A percentile compares a stretch with the other conserved stretches of the same genome.
Evolutionary conservation across 257 asterid genomes (phyloP).

Genomic region (Primulina tabacum): DNA sequence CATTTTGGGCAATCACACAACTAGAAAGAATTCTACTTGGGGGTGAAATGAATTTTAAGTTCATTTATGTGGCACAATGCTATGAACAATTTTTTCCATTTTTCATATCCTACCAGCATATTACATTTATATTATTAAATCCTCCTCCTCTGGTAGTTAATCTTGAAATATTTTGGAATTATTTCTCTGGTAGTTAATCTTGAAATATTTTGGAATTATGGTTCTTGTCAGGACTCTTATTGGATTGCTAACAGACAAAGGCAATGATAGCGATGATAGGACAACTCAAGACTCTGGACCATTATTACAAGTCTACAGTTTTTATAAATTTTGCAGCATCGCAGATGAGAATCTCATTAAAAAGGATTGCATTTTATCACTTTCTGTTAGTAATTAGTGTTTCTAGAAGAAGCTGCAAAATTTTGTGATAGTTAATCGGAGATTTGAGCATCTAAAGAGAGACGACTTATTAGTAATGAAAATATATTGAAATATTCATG

Average conservation of each 20-base stretch:
- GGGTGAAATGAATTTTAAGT: neutral
- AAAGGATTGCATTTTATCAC: neutral
- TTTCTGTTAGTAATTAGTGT: neutral
- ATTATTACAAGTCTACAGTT: neutral
- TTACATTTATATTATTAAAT: neutral
- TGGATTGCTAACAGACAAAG: neutral
- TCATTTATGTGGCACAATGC: too few species aligned
- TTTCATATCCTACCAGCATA: neutral
- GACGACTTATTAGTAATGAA: neutral
- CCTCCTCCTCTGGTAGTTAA: neutral
- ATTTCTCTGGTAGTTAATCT: neutral
- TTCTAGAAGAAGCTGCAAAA: neutral
- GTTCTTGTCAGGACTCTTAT: neutral
- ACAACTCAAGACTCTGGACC: neutral
- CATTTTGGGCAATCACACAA: constrained; percentile 12
- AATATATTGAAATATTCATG: too few species aligned
- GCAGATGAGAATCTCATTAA: neutral
- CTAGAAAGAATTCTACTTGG: constrained; percentile 1
- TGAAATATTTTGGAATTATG: constrained; percentile 4
- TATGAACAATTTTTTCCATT: neutral
- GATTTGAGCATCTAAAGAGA: neutral
- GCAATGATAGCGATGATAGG: neutral
- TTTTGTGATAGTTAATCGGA: neutral
- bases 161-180: constrained; percentile 1
- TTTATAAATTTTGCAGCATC: neutral